A percentile compares a stretch with the other conserved stretches of the same genome.
Conservation (phyloP, 2,329 filamentous ascomycete species). For the Xylariaceae sp. region DNA sequence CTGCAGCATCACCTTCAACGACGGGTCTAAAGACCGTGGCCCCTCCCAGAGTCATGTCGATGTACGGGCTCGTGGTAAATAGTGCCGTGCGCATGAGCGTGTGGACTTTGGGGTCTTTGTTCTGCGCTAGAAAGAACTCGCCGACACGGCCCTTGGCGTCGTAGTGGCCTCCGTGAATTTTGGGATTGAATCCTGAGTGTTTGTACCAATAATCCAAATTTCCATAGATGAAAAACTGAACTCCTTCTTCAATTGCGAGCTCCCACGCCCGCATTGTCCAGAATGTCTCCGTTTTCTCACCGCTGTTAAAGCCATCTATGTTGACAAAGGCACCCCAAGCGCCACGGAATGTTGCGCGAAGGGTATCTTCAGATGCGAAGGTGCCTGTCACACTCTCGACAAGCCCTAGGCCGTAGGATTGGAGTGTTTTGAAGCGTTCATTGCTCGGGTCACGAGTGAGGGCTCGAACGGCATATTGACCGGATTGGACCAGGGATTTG, state of each 20-base stretch:
- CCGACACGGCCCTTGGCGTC: constrained; percentile 5
- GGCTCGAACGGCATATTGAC: constrained; percentile 1
- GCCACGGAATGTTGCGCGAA: constrained; percentile 2
- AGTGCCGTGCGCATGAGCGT: constrained; percentile 3
- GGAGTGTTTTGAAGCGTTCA: constrained; percentile 5
- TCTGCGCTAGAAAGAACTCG: constrained; percentile 7
- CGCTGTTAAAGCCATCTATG: constrained; percentile 8
- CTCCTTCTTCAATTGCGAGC: constrained; percentile 5
- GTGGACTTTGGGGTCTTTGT: constrained; percentile 1
- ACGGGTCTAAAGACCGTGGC: constrained; percentile 1
- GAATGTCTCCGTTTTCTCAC: constrained; percentile 5
- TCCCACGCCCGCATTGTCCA: constrained; percentile 10
- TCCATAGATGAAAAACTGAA: constrained; percentile 2
- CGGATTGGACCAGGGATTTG: constrained; percentile 6
- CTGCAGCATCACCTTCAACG: constrained; percentile 2
- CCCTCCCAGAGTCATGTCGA: constrained; percentile 9
- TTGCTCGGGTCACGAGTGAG: constrained; percentile 6
- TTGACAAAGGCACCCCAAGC: constrained; percentile 7
- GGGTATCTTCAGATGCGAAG: constrained; percentile 4
- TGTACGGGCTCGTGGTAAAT: constrained; percentile 4
- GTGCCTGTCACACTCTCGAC: constrained; percentile 3
- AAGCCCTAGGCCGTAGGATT: constrained; percentile 5
- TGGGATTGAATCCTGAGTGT: constrained; percentile 3
- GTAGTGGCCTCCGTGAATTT: constrained; percentile 6
- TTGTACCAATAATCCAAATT: constrained; percentile 6